Evolutionary conservation across 2,329 filamentous ascomycete species (phyloP), one percentile per base, ranked within the genome.

Genomic region (Chaetomiaceae sp.): DNA sequence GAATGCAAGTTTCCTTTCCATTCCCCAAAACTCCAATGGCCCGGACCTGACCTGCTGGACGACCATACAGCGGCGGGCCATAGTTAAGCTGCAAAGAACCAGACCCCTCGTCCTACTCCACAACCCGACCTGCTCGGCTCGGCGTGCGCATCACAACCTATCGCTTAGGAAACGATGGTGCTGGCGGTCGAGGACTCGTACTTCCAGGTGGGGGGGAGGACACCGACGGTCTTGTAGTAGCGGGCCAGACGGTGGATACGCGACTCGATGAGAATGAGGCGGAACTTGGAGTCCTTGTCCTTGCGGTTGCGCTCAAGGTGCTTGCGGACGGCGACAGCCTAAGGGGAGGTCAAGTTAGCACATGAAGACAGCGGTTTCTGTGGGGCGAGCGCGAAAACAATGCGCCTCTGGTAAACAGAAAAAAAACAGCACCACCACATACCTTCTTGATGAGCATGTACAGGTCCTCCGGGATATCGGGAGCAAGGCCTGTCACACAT

Each of bases 381-480:
- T 10, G 30, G 19, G 13, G 16, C 8, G 19, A 48, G 27, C 10
- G 30, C 30, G 30, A 12, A 13, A 12, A 33, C 30, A 12, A n/a
- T 12, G 25, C 25, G 25, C 25, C 6, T 12, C 12, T 12, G 25
- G 6, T 27, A 5, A 12, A 27, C 6, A 12, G 12, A 12, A 27
- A 27, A 27, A 12, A 12, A 27, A 12, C 25, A 27, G 25, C n/a
- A n/a, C n/a, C n/a, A n/a, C n/a, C n/a, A n/a, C 67, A 55, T 72
- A 95, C 92, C 90, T 99, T 99, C 88, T 96, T 96, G 89, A 97
- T 97, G 75, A 97, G 82, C 88, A 96, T 95, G 87, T 97, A 99
- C 35, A 62, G 87, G 78, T 99, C 93, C 85, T 99, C 93, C 72
- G 95, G 93, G 68, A 99, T 86, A 75, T 97, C 91, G 73, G 95